A percentile compares a stretch with the other conserved stretches of the same genome.
phyloP scores from a whole-genome alignment of 2,329 filamentous ascomycete genomes.

The Periconia digitata region DNA sequence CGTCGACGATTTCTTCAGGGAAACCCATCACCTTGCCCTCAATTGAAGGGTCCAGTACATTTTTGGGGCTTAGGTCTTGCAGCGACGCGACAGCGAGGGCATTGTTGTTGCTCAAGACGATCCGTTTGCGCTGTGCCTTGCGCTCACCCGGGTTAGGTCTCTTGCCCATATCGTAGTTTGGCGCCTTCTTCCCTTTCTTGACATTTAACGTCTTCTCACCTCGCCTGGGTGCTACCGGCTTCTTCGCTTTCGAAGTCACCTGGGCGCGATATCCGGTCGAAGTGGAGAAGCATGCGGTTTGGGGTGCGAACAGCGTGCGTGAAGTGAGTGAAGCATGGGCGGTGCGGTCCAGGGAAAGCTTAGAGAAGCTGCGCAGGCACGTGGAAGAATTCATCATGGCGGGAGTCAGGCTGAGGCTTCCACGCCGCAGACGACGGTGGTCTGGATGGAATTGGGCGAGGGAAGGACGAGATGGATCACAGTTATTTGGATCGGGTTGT shows the following conservation, averaged over 20 bases:
- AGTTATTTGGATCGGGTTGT: no score
- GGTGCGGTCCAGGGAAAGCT: conserved; percentile 30
- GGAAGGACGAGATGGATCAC: conserved; percentile 14
- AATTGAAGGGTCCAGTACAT: conserved; percentile 45
- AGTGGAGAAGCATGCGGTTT: conserved; percentile 39
- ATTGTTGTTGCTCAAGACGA: conserved; percentile 92
- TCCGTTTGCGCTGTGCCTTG: conserved; percentile 82
- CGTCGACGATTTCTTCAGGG: conserved; percentile 71
- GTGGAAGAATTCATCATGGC: conserved; percentile 33
- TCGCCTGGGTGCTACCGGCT: conserved; percentile 33
- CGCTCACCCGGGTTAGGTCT: conserved; percentile 75
- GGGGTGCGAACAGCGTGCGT: conserved; percentile 25
- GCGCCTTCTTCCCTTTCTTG: conserved; percentile 47
- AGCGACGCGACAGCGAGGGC: conserved; percentile 76
- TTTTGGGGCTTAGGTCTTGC: conserved; percentile 61
- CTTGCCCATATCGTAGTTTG: conserved; percentile 44
- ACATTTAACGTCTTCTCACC: conserved; percentile 44
- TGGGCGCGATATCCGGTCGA: conserved; percentile 29
- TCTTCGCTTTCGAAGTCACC: conserved; percentile 28
- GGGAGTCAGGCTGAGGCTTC: conserved; percentile 17
- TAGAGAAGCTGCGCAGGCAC: conserved; percentile 37
- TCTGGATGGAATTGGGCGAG: conserved; percentile 12
- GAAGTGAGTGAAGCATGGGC: conserved; percentile 23
- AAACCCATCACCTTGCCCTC: conserved; percentile 70
- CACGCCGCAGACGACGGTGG: no score